Base-by-base conservation (phyloP, 345 rosid species). In the Rubroshorea leprosula region DNA sequence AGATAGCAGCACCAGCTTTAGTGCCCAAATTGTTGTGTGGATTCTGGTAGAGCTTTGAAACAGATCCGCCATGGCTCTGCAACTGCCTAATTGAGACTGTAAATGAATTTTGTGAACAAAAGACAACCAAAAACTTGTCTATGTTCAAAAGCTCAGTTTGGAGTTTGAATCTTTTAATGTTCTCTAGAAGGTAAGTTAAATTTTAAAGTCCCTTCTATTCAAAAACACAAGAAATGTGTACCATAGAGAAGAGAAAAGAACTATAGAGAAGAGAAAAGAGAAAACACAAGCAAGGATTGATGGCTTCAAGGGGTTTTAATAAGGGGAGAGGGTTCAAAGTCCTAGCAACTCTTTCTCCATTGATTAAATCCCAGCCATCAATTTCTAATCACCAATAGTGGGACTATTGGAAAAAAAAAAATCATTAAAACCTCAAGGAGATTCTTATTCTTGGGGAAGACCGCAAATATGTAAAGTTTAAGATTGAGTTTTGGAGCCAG, bases 1-100 rank as follows among this genome's bases (percentile, higher is more conserved):
- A 16, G 49, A 59, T 4, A 79, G 29, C 5, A 79, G 41, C 0
- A 67, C 63, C 47, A 76, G 8, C 65, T 74, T 78, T 17, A 62
- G 54, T 3, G 56, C 55, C 79, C 81, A 54, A 23, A 71, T 45
- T 13, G 58, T 14, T 6, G 57, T 68, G 57, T 67, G 75, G 9
- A 71, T 45, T 52, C 48, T 65, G 20, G 65, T 55, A 13, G 44
- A 47, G 15, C 6, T n/a, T 8, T 4, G 9, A 29, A 29, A 29
- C 35, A 29, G 35, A 44, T 50, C 54, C 25, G 29, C 29, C 54
- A 50, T 50, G 15, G 5, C n/a, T 15, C 5, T 5, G 5, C 5
- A 21, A 10, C 21, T 0, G 22, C 8, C 19, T 0, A 46, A 47
- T 20, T 15, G 35, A 9, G 9, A 4, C 5, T 29, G 35, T 9